phyloP scores from a whole-genome alignment of 208 protist genomes.

The Acanthamoeba castellanii region DNA sequence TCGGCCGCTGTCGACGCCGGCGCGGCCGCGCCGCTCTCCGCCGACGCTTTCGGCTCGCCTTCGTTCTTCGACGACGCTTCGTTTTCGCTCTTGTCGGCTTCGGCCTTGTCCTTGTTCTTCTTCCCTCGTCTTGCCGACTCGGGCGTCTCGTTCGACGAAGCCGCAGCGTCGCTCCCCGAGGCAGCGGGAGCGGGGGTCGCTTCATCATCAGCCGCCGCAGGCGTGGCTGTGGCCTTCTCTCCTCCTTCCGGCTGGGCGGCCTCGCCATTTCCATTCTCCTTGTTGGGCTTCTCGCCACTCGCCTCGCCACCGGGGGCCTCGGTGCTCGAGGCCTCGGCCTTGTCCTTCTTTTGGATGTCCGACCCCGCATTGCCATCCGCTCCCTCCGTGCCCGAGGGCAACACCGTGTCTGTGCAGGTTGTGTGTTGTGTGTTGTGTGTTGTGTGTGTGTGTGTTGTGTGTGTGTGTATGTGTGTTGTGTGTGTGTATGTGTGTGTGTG shows the following conservation, averaged over 20 bases:
- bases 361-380: no score
- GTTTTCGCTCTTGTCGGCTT: not conserved
- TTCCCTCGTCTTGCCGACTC: not conserved
- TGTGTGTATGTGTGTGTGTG: no score
- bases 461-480: no score
- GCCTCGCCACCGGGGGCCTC: not conserved
- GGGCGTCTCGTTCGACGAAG: not conserved
- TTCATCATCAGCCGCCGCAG: no score
- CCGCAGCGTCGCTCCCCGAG: not conserved
- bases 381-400: not conserved
- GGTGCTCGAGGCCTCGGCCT: not conserved
- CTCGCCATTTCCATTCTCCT: not conserved
- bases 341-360: not conserved
- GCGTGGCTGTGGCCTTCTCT: not conserved
- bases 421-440: no score
- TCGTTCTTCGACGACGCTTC: conserved; percentile 11
- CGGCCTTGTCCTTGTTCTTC: not conserved
- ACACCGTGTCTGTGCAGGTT: not conserved
- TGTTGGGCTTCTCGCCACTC: not conserved
- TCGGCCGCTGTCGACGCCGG: not conserved
- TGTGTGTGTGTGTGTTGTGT: no score
- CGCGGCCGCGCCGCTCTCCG: not conserved
- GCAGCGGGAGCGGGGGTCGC: no score
- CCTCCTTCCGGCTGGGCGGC: not conserved
- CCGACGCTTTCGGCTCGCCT: not conserved